A percentile compares a stretch with the other conserved stretches of the same genome.
phyloP scores from a whole-genome alignment of 192 early-diverging fungal species.

The Umbelopsis sp. region DNA sequence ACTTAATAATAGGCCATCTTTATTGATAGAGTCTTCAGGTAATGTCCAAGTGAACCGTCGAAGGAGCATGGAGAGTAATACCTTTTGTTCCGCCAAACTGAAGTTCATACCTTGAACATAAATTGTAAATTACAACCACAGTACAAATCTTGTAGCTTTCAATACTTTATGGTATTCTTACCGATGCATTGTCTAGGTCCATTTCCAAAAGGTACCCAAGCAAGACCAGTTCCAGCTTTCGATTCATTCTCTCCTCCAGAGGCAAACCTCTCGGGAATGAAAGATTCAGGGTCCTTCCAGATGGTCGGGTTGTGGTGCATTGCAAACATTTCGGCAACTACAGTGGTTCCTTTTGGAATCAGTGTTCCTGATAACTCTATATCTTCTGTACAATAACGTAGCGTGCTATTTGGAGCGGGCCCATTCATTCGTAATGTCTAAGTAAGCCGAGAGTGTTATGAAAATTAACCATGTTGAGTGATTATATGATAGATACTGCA shows the following conservation, averaged over 20 bases:
- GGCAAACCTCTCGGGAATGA: constrained; percentile 16
- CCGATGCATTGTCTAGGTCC: constrained; percentile 49
- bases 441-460: no score
- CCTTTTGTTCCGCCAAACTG: constrained; percentile 56
- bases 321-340: not conserved
- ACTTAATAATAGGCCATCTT: not conserved
- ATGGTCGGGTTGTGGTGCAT: constrained; percentile 12
- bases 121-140: not conserved
- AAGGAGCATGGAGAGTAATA: constrained; percentile 48
- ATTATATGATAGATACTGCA: no score
- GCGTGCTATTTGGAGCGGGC: not conserved
- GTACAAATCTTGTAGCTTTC: not conserved
- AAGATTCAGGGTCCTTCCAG: constrained; percentile 13
- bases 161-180: not conserved
- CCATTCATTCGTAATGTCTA: constrained; percentile 4
- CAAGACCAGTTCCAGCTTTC: constrained; percentile 36
- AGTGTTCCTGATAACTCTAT: not conserved
- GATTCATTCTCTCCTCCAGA: constrained; percentile 25
- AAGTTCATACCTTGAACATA: constrained; percentile 62
- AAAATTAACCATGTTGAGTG: no score
- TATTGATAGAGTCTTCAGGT: constrained; percentile 10
- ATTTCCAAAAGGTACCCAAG: constrained; percentile 58
- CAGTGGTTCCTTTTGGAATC: constrained; percentile 19
- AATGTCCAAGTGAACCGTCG: constrained; percentile 14
- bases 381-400: constrained; percentile 3